Percentiles rank a stretch among this genome's conserved stretches.
These are phyloP conservation scores for Cavenderia fasciculata DNA, from an alignment of 78 protist species.

Conservation along the genomic window DNA sequence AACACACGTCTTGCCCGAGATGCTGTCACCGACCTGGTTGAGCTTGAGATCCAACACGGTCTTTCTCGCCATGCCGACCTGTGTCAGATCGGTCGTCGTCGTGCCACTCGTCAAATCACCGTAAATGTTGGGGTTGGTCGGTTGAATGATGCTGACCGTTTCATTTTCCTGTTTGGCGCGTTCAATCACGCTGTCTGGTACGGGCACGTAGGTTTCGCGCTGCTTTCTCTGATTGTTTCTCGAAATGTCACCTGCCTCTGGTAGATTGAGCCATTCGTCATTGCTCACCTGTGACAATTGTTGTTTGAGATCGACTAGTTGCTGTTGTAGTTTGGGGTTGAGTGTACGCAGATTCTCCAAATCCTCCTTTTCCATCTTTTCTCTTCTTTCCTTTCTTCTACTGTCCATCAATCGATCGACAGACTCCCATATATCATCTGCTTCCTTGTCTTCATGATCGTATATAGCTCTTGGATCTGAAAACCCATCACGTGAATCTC, in stretches of 20 bases:
- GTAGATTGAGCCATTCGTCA: constrained; percentile 82
- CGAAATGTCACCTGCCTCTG: constrained; percentile 70
- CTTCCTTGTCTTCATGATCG: constrained; percentile 92
- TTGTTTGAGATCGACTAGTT: constrained; percentile 89
- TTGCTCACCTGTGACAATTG: constrained; percentile 56
- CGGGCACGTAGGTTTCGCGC: constrained; percentile 63
- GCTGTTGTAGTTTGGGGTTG: constrained; percentile 88
- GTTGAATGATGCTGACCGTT: constrained; percentile 8
- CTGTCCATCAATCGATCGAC: constrained; percentile 85
- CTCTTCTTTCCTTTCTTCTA: constrained; percentile 78
- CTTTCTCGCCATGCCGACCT: constrained; percentile 88
- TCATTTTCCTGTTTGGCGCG: constrained; percentile 71
- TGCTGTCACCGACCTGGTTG: constrained; percentile 83
- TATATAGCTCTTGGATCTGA: constrained; percentile 63
- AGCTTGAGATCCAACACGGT: constrained; percentile 82
- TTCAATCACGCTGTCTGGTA: constrained; percentile 79
- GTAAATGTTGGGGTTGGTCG: neutral
- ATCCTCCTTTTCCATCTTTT: constrained; percentile 33
- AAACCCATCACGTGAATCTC: constrained; percentile 83
- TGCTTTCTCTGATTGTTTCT: constrained; percentile 11
- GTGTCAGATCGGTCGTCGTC: constrained; percentile 83
- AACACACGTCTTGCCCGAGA: constrained; percentile 95
- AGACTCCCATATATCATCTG: constrained; percentile 86
- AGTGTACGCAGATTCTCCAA: constrained; percentile 15
- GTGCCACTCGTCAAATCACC: constrained; percentile 20